Conservation (phyloP, 495 filamentous ascomycete species). For the Hypomontagnella monticulosa region DNA sequence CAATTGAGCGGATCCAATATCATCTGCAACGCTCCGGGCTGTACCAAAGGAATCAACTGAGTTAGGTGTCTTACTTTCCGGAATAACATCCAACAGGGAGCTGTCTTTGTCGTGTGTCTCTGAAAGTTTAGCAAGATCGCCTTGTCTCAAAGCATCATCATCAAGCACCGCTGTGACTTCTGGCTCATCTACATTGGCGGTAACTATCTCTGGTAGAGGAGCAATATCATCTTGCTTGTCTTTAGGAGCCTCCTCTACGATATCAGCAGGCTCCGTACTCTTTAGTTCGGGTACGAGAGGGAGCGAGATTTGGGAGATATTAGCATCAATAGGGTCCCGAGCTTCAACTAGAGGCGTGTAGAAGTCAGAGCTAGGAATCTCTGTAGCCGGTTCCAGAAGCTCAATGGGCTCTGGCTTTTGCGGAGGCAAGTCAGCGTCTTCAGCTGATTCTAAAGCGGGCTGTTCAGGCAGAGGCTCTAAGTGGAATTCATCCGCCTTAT, state of each 20-base stretch:
- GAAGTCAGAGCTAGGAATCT: constrained; percentile 46
- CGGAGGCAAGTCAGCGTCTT: constrained; percentile 15
- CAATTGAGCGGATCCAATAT: background rate
- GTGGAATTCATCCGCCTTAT: constrained; percentile 15
- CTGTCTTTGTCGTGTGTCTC: constrained; percentile 8
- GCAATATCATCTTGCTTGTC: constrained; percentile 8
- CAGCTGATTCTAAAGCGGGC: constrained; percentile 7
- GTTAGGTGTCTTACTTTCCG: constrained; percentile 3
- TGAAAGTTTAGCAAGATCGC: constrained; percentile 3
- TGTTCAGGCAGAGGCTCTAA: constrained; percentile 27
- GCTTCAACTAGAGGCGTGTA: constrained; percentile 44
- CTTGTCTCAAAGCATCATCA: constrained; percentile 18
- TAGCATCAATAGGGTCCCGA: constrained; percentile 32
- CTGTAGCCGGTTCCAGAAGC: constrained; percentile 18
- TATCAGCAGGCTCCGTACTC: background rate
- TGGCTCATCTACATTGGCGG: constrained; percentile 30
- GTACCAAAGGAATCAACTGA: constrained; percentile 20
- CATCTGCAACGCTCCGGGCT: constrained; percentile 3
- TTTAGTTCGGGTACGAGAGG: constrained; percentile 14
- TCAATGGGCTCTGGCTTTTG: constrained; percentile 39
- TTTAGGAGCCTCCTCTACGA: background rate
- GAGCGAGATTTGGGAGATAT: constrained; percentile 20
- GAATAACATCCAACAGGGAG: background rate
- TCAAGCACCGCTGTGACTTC: constrained; percentile 40
- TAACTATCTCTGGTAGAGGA: constrained; percentile 17